Conservation (phyloP, 1,284 basidiomycete species). For the Spongiforma sp. region DNA sequence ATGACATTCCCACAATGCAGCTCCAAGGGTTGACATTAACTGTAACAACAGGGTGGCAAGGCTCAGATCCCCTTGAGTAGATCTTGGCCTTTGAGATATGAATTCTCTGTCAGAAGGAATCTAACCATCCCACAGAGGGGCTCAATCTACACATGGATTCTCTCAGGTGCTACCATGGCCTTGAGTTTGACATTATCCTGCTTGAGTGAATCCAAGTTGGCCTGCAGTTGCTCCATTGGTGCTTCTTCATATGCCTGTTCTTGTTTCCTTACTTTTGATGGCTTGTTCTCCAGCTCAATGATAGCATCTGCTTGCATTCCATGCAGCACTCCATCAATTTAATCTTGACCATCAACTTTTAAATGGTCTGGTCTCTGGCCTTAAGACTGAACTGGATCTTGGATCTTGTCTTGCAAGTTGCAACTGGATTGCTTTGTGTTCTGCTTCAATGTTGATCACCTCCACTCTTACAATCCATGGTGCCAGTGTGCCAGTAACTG, state of each 20-base stretch:
- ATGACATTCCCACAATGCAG: too few species aligned
- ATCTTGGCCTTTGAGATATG: conserved; percentile 89
- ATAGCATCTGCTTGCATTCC: conserved; percentile 88
- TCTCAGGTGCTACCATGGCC: conserved; percentile 64
- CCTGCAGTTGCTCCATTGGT: conserved; percentile 92
- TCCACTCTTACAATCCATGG: conserved; percentile 91
- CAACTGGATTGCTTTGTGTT: conserved; percentile 83
- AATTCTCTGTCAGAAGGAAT: too few species aligned
- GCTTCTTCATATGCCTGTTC: conserved; percentile 90
- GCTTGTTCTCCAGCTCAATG: conserved; percentile 79
- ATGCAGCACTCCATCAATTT: conserved; percentile 93
- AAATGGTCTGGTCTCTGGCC: conserved; percentile 86
- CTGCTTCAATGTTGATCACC: conserved; percentile 90
- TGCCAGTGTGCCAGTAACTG: conserved; percentile 77
- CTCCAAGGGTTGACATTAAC: too few species aligned
- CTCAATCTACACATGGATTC: conserved; percentile 71
- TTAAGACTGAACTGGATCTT: conserved; percentile 83
- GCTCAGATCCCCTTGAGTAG: conserved; percentile 82
- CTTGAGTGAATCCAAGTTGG: conserved; percentile 86
- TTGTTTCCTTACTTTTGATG: conserved; percentile 83
- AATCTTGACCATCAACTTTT: conserved; percentile 91
- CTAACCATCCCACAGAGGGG: conserved; percentile 89
- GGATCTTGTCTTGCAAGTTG: conserved; percentile 91
- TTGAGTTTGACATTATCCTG: conserved; percentile 88
- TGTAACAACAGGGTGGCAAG: too few species aligned